Conservation (phyloP, 257 asterid species). For the Scutellaria baicalensis region DNA sequence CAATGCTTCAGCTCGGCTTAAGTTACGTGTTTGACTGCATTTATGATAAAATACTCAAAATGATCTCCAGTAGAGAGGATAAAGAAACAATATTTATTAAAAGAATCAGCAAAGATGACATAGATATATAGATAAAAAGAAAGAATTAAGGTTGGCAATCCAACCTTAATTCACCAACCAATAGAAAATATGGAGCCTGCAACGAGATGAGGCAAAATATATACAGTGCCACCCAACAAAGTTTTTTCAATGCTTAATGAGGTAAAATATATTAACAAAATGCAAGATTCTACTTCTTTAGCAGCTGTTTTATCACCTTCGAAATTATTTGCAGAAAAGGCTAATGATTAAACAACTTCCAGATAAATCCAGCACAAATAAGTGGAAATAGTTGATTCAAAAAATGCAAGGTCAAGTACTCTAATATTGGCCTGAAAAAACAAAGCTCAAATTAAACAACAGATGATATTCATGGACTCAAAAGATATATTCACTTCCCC, state of each 20-base stretch:
- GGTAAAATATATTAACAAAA: too few species aligned
- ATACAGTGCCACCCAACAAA: too few species aligned
- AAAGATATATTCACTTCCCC: not conserved
- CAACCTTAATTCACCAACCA: not conserved
- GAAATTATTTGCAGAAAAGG: too few species aligned
- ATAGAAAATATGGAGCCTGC: not conserved
- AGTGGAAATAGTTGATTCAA: not conserved
- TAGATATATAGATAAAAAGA: not conserved
- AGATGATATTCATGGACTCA: not conserved
- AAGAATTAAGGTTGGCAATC: not conserved
- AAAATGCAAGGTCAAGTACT: not conserved
- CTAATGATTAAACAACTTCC: too few species aligned
- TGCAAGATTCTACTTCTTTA: too few species aligned
- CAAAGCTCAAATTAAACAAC: not conserved
- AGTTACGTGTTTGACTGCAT: constrained; percentile 65
- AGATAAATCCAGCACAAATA: not conserved
- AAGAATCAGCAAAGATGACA: constrained; percentile 1
- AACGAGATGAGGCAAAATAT: not conserved
- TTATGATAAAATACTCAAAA: constrained; percentile 12
- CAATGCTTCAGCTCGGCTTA: constrained; percentile 84
- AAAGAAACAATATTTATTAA: not conserved
- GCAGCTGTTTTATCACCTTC: too few species aligned
- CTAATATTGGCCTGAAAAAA: not conserved
- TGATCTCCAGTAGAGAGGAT: not conserved
- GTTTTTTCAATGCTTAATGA: too few species aligned